phyloP scores from a whole-genome alignment of 257 asterid genomes.

The Apocynum venetum region DNA sequence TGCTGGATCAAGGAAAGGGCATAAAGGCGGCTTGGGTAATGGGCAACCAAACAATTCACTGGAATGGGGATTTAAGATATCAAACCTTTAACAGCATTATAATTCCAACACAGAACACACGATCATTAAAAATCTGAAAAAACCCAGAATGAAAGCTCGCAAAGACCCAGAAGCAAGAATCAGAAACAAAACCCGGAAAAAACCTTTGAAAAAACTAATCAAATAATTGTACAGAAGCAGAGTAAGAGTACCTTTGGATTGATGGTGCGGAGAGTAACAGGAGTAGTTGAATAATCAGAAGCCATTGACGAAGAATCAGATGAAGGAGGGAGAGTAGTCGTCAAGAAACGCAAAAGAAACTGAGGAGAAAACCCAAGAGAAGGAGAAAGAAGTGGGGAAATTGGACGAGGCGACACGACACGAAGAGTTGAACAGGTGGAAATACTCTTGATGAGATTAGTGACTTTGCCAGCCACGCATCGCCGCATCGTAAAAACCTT shows the following conservation, averaged over 20 bases:
- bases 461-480: conserved; percentile 49
- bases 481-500: conserved; percentile 46
- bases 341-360: conserved; percentile 21
- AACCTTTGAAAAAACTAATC: background rate
- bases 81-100: too few relatives aligned
- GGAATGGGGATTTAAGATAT: too few relatives aligned
- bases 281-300: conserved; percentile 39
- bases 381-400: conserved; percentile 13
- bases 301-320: conserved; percentile 32
- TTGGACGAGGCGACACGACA: background rate
- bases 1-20: background rate
- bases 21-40: too few relatives aligned
- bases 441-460: conserved; percentile 22
- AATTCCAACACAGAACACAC: too few relatives aligned
- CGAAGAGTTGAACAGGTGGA: background rate
- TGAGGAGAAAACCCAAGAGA: conserved; percentile 17
- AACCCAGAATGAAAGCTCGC: background rate
- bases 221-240: background rate
- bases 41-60: too few relatives aligned
- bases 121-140: too few relatives aligned
- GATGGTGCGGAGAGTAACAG: conserved; percentile 30
- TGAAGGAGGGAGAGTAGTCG: conserved; percentile 14
- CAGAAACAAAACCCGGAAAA: background rate
- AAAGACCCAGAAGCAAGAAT: background rate
- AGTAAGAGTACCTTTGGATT: conserved; percentile 16